These are phyloP conservation scores for Amoebophrya sp. DNA, from an alignment of 169 alveolate genomes.

Conservation along the genomic window DNA sequence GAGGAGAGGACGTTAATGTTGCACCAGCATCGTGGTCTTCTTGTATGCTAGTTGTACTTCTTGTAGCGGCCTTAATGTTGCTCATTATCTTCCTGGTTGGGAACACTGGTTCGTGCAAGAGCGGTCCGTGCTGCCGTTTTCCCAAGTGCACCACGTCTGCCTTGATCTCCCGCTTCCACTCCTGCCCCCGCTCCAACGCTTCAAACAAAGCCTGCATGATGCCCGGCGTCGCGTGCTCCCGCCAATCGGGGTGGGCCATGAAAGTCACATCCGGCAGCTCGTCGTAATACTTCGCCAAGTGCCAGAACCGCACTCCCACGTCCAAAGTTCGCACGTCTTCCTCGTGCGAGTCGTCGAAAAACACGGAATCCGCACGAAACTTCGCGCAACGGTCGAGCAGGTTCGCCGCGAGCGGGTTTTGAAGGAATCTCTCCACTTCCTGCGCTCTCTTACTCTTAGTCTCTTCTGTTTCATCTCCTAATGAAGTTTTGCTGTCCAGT, in stretches of 20 bases:
- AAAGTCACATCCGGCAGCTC: neutral
- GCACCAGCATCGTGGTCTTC: no score
- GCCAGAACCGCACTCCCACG: neutral
- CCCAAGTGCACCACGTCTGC: neutral
- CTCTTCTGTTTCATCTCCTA: no score
- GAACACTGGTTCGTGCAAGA: neutral
- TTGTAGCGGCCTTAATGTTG: no score
- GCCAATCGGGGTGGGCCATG: constrained; percentile 13
- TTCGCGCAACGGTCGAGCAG: neutral
- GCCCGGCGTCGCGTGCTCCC: neutral
- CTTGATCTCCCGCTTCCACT: neutral
- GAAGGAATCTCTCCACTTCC: no score
- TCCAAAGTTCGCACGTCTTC: neutral
- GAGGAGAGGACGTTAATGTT: no score
- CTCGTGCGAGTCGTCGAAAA: neutral
- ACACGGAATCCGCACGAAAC: neutral
- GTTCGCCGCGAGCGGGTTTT: neutral
- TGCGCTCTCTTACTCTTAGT: no score
- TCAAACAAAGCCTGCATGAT: neutral
- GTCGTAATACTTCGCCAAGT: neutral
- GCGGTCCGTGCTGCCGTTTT: neutral
- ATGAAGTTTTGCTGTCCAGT: no score
- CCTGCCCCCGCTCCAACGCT: neutral
- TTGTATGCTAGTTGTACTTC: no score
- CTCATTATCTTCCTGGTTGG: neutral